These are phyloP conservation scores for Coemansia reversa DNA, from an alignment of 192 early-diverging fungal genomes.

Conservation along the genomic window DNA sequence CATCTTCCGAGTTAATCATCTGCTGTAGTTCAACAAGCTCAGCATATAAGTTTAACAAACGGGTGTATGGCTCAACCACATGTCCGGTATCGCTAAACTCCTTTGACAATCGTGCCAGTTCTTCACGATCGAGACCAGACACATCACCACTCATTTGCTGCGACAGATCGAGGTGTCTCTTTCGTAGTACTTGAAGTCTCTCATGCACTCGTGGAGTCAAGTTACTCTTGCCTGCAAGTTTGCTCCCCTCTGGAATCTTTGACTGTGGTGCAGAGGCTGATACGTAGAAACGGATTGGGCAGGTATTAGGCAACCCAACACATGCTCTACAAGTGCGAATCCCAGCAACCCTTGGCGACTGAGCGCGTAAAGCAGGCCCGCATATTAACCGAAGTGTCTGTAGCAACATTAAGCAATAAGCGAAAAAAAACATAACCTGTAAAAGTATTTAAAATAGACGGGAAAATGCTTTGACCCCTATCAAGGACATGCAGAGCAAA, in stretches of 20 bases:
- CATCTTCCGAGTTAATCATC: constrained; percentile 34
- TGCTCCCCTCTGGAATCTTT: constrained; percentile 24
- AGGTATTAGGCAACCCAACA: background rate
- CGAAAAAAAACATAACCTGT: background rate
- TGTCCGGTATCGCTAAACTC: constrained; percentile 41
- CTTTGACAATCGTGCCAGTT: constrained; percentile 49
- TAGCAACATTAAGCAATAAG: background rate
- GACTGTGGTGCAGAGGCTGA: constrained; percentile 1
- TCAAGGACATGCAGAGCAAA: background rate
- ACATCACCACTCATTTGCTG: constrained; percentile 40
- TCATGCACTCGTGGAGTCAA: constrained; percentile 43
- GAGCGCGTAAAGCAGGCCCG: background rate
- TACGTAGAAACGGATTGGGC: background rate
- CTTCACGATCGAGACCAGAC: constrained; percentile 27
- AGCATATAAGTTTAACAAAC: constrained; percentile 28
- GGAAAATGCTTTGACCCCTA: background rate
- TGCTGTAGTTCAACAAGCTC: constrained; percentile 50
- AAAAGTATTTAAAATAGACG: too few relatives aligned
- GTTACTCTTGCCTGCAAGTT: constrained; percentile 46
- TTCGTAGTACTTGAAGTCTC: constrained; percentile 28
- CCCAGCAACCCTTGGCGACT: background rate
- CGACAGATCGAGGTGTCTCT: constrained; percentile 18
- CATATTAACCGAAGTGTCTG: background rate
- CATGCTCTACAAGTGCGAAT: background rate
- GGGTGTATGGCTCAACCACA: constrained; percentile 28